Evolutionary conservation across 257 asterid species (phyloP).

Genomic region (Plantago ovata): DNA sequence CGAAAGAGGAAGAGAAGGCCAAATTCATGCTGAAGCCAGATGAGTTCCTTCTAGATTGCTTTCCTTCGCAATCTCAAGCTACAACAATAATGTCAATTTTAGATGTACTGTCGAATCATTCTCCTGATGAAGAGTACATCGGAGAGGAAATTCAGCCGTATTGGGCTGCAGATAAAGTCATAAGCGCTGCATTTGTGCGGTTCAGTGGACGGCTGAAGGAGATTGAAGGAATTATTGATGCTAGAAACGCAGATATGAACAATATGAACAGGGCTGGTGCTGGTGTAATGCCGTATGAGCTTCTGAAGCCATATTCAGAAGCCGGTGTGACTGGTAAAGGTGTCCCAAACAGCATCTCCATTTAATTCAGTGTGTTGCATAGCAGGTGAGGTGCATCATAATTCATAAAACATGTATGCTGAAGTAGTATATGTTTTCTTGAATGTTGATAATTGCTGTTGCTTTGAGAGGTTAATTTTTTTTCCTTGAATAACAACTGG

Average conservation of each 20-base stretch:
- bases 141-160: slow-evolving; percentile 38
- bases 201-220: slow-evolving; percentile 44
- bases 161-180: slow-evolving; percentile 36
- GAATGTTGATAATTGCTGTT: no score
- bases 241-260: slow-evolving; percentile 32
- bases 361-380: no score
- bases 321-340: slow-evolving; percentile 76
- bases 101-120: slow-evolving; percentile 67
- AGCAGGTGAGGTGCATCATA: no score
- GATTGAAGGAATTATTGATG: slow-evolving; percentile 69
- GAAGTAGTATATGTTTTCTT: no score
- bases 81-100: slow-evolving; percentile 41
- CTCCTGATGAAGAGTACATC: slow-evolving; percentile 81
- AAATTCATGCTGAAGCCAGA: slow-evolving; percentile 58
- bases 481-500: no score
- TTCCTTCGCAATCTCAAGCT: slow-evolving; percentile 74
- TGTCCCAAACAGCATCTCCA: slow-evolving; percentile 77
- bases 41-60: slow-evolving; percentile 38
- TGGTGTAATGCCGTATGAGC: slow-evolving; percentile 66
- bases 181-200: slow-evolving; percentile 46
- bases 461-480: no score
- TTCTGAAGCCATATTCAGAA: slow-evolving; percentile 61
- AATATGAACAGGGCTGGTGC: slow-evolving; percentile 68
- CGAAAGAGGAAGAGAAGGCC: slow-evolving; percentile 31
- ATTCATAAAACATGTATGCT: no score